phyloP scores from a whole-genome alignment of 2,329 filamentous ascomycete genomes.

The Periconia macrospinosa region DNA sequence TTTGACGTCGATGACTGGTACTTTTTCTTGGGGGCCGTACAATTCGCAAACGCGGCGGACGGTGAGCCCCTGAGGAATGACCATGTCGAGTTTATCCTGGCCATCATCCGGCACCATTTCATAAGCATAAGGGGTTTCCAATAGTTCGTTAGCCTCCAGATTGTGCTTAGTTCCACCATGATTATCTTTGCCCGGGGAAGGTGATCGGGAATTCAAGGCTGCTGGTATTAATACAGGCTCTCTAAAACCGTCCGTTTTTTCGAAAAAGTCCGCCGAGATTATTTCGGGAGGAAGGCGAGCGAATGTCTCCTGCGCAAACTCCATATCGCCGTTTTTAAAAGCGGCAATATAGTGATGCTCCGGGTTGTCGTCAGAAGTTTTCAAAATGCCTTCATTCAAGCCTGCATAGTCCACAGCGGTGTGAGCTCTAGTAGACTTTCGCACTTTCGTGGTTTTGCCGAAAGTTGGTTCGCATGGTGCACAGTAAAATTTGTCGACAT shows the following conservation, averaged over 20 bases:
- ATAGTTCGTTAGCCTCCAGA: not conserved
- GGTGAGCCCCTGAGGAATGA: slow-evolving; percentile 65
- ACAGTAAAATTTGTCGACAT: slow-evolving; percentile 71
- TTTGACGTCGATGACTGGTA: slow-evolving; percentile 71
- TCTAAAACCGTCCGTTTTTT: slow-evolving; percentile 64
- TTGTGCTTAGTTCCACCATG: not conserved
- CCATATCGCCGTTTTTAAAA: slow-evolving; percentile 66
- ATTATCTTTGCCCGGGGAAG: slow-evolving; percentile 22
- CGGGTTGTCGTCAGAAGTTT: slow-evolving; percentile 64
- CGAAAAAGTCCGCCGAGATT: slow-evolving; percentile 64
- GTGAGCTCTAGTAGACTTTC: slow-evolving; percentile 66
- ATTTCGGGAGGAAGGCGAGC: slow-evolving; percentile 66
- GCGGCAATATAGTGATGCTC: slow-evolving; percentile 70
- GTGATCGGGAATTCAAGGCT: slow-evolving; percentile 59
- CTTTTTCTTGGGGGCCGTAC: slow-evolving; percentile 63
- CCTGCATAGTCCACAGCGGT: slow-evolving; percentile 70
- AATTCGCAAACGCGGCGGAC: slow-evolving; percentile 66
- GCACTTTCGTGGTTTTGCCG: slow-evolving; percentile 67
- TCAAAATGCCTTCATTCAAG: slow-evolving; percentile 66
- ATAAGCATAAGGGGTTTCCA: slow-evolving; percentile 48
- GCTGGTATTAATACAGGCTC: slow-evolving; percentile 70
- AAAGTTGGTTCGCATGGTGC: slow-evolving; percentile 59
- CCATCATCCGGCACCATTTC: slow-evolving; percentile 59
- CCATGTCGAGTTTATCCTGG: slow-evolving; percentile 69
- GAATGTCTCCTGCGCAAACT: slow-evolving; percentile 63